Conservation (phyloP, 352 stramenopile genomes). For the Phytophthora sojae region DNA sequence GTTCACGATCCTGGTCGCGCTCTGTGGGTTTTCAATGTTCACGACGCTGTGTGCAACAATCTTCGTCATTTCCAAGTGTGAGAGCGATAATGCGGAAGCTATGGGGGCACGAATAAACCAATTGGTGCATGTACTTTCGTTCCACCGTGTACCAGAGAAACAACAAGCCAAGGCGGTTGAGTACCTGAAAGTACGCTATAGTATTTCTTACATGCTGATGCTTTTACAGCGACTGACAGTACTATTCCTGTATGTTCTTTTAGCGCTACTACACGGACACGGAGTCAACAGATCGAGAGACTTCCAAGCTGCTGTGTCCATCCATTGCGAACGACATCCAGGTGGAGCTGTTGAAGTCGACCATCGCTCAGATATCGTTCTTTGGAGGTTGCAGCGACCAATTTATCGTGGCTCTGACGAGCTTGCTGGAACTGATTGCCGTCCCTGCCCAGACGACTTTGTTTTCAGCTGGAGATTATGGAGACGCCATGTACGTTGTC, state of each 20-base stretch:
- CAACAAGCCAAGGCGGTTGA: slow-evolving; percentile 62
- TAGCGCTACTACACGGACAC: slow-evolving; percentile 65
- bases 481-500: slow-evolving; percentile 77
- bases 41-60: slow-evolving; percentile 71
- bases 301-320: slow-evolving; percentile 65
- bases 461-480: slow-evolving; percentile 56
- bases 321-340: slow-evolving; percentile 76
- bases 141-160: slow-evolving; percentile 59
- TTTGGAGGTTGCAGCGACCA: slow-evolving; percentile 57
- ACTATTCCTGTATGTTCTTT: not conserved
- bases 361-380: slow-evolving; percentile 51
- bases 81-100: slow-evolving; percentile 59
- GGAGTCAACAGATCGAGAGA: slow-evolving; percentile 70
- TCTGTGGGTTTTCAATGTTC: slow-evolving; percentile 70
- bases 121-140: slow-evolving; percentile 64
- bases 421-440: slow-evolving; percentile 61
- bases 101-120: slow-evolving; percentile 71
- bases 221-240: not conserved
- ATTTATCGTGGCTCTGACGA: slow-evolving; percentile 64
- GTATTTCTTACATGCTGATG: not conserved
- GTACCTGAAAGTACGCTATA: slow-evolving; percentile 40
- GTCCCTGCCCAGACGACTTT: slow-evolving; percentile 59
- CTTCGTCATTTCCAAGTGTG: slow-evolving; percentile 78
- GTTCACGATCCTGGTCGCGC: slow-evolving; percentile 62
- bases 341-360: slow-evolving; percentile 64